Base-by-base conservation (phyloP, 441 rosid genomes). In the Arabidopsis lyrata region DNA sequence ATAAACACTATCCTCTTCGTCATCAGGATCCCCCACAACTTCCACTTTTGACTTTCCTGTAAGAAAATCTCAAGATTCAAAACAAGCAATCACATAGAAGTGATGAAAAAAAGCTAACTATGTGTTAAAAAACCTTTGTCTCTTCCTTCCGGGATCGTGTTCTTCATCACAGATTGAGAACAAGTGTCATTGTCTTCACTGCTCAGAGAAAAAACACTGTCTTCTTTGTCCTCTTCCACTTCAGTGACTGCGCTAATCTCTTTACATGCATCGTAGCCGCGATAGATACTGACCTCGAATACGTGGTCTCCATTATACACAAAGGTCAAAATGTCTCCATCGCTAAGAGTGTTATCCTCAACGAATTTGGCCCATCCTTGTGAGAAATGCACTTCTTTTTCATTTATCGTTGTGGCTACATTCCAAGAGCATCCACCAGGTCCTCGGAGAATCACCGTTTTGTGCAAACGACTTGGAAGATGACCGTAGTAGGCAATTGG, bases 241-340 rank as follows among this genome's bases (percentile, higher is more conserved):
- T 42, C 63, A 55, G 24, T 6, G 22, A 29, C 38, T 18, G 5
- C 66, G 57, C 61, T 50, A 18, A 5, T 63, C 61, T 63, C 72
- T 60, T 70, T 69, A 41, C 54, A 57, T 35, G 39, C 70, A 63
- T 63, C 31, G 5, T 29, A 4, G 10, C 8, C 35, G 18, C 71
- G 29, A 31, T 6, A 76, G 71, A 76, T 70, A 58, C 63, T 76
- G 6, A 76, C 80, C 35, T 69, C 75, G 61, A 76, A 70, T 14
- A 48, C 12, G 53, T 35, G 6, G 32, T 56, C 66, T 52, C 66
- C 61, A 7, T 76, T 5, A 41, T 76, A 76, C 5, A 47, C 72
- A 7, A 76, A 76, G 22, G 73, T 70, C 41, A 76, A 14, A 22
- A 76, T 56, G 7, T 76, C 75, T 42, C 81, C 68, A 6, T 66